phyloP scores from a whole-genome alignment of 345 rosid species.

The Gossypium sturtianum region DNA sequence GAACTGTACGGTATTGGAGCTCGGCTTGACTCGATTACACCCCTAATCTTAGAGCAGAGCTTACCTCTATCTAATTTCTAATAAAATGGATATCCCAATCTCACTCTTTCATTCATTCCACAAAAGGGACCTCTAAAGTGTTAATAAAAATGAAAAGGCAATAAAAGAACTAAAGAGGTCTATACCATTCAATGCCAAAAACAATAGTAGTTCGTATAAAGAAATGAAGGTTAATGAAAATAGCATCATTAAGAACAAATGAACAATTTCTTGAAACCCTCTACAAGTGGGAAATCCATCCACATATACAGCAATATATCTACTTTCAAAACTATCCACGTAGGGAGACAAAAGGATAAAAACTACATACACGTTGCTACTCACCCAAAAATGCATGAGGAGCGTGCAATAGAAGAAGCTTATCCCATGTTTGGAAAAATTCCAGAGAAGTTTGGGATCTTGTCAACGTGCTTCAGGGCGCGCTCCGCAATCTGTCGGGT shows the following conservation, averaged over 20 bases:
- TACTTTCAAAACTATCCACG: slow-evolving; percentile 18
- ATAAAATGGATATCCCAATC: too few species aligned
- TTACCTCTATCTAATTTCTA: too few species aligned
- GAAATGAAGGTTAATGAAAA: slow-evolving; percentile 6
- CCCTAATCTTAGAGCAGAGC: too few species aligned
- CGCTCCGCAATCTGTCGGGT: slow-evolving; percentile 88
- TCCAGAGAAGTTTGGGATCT: slow-evolving; percentile 92
- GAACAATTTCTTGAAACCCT: slow-evolving; percentile 20
- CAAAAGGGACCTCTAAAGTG: too few species aligned
- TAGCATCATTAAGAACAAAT: slow-evolving; percentile 17
- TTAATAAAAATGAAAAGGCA: not conserved
- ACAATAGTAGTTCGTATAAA: not conserved
- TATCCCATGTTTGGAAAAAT: slow-evolving; percentile 59
- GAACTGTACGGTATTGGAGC: too few species aligned
- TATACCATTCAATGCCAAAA: not conserved
- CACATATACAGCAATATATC: slow-evolving; percentile 29
- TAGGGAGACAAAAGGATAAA: slow-evolving; percentile 13
- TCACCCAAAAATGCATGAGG: slow-evolving; percentile 3
- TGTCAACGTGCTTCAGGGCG: slow-evolving; percentile 80
- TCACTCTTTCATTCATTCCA: too few species aligned
- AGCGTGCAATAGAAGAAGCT: slow-evolving; percentile 1
- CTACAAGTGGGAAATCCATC: slow-evolving; percentile 17
- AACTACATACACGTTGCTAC: slow-evolving; percentile 20
- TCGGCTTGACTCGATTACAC: too few species aligned
- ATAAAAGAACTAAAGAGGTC: not conserved